phyloP scores from a whole-genome alignment of 768 basidiomycete genomes.

The Leccinum boreale region DNA sequence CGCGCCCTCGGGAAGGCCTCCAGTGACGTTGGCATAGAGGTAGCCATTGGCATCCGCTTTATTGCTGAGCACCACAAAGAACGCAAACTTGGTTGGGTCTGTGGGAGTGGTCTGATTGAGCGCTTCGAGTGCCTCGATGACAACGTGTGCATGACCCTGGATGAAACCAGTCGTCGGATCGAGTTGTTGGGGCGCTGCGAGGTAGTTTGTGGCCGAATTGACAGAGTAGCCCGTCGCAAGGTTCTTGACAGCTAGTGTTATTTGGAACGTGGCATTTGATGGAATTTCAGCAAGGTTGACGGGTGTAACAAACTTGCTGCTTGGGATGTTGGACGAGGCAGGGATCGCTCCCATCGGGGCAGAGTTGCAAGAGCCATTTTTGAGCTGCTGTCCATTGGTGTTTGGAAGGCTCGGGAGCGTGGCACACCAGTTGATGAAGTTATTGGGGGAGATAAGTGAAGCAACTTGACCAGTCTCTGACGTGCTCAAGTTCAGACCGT shows the following conservation, averaged over 20 bases:
- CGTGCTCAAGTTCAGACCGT: constrained; percentile 39
- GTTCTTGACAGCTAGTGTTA: constrained; percentile 45
- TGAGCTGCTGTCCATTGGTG: constrained; percentile 58
- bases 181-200: constrained; percentile 53
- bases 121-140: constrained; percentile 49
- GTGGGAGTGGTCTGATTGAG: constrained; percentile 47
- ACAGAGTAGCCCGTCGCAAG: constrained; percentile 56
- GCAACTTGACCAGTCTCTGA: constrained; percentile 46
- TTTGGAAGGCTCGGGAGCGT: constrained; percentile 46
- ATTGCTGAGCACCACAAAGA: constrained; percentile 54
- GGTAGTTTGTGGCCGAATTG: constrained; percentile 52
- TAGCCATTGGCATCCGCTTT: constrained; percentile 41
- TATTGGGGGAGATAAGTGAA: constrained; percentile 62
- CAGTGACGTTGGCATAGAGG: constrained; percentile 45
- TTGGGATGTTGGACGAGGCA: constrained; percentile 47
- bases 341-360: constrained; percentile 61
- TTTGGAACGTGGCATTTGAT: constrained; percentile 49
- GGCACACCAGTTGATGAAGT: constrained; percentile 70
- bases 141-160: constrained; percentile 62
- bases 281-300: constrained; percentile 40
- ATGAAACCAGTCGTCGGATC: constrained; percentile 44
- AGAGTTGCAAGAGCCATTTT: constrained; percentile 55
- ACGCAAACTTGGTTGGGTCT: constrained; percentile 51
- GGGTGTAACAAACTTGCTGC: constrained; percentile 50
- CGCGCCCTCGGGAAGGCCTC: constrained; percentile 51